Evolutionary conservation across 352 stramenopile species (phyloP), one percentile per base, ranked within the genome.

Genomic region (Phytophthora podocarpi): DNA sequence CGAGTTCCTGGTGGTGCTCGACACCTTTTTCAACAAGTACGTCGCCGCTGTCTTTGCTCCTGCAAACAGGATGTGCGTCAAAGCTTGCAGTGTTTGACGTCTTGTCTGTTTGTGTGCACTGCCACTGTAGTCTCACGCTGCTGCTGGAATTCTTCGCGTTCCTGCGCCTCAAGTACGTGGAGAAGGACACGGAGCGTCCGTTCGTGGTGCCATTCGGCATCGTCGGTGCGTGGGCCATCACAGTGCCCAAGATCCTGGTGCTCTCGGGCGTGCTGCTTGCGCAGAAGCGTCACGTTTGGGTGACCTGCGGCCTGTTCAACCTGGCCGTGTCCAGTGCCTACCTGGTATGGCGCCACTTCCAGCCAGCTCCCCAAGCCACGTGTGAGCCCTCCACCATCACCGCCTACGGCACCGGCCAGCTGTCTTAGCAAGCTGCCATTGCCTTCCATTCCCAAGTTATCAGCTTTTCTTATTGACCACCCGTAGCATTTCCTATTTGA

Each of bases 11-110:
- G 86, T 93, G 16, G 78, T 93, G 12, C 57, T 95, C 9, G 86
- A 95, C 63, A 95, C 86, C 0, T 90, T 92, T 57, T 93, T 92
- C 72, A 95, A 95, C 81, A 95, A 95, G 82, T 93, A 74, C 47
- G 82, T 88, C 5, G 2, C 2, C 34, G 3, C 43, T 41, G 13
- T 5, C 21, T 12, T 32, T 43, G 24, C 8, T 30, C 20, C n/a
- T 48, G 34, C 10, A n/a, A n/a, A n/a, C 5, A 21, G 12, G 18
- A 4, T 39, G 4, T 39, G 5, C 2, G n/a, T 21, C 18, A 18
- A 42, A 26, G n/a, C n/a, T n/a, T 12, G 20, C 35, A 37, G 39
- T 24, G 20, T 31, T 36, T 70, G 43, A 57, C 41, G 1, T 21
- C 18, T 39, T 41, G 2, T 51, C 20, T 30, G 6, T 45, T 11